phyloP scores from a whole-genome alignment of 2,329 filamentous ascomycete genomes.

The Cladophialophora carrionii region DNA sequence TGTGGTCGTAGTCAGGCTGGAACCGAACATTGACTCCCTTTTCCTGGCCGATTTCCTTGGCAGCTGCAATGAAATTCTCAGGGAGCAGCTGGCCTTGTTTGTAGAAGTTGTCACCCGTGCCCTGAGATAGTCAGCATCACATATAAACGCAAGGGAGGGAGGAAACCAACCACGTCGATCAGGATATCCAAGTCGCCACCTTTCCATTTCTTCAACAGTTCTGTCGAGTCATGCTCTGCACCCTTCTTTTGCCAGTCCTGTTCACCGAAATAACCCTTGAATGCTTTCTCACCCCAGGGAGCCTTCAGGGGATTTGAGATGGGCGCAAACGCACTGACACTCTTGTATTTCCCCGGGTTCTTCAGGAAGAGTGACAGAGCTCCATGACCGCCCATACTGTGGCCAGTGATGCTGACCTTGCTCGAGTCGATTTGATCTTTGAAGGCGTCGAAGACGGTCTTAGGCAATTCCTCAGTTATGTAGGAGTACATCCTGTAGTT shows the following conservation, averaged over 20 bases:
- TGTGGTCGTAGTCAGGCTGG: slow-evolving; percentile 92
- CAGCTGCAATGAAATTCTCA: slow-evolving; percentile 85
- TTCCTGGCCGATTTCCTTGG: slow-evolving; percentile 71
- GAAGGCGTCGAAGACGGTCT: slow-evolving; percentile 72
- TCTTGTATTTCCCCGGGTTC: slow-evolving; percentile 87
- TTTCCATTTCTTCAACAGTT: slow-evolving; percentile 78
- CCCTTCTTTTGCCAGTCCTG: slow-evolving; percentile 68
- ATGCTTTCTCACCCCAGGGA: slow-evolving; percentile 96
- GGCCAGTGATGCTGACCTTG: slow-evolving; percentile 82
- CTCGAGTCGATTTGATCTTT: slow-evolving; percentile 66
- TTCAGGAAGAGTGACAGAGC: slow-evolving; percentile 90
- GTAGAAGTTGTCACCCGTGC: slow-evolving; percentile 95
- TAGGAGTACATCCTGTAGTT: slow-evolving; percentile 97
- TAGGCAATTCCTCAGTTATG: slow-evolving; percentile 83
- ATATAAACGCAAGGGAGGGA: neutral
- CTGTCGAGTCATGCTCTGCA: slow-evolving; percentile 89
- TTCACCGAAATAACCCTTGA: slow-evolving; percentile 83
- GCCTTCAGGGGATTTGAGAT: slow-evolving; percentile 84
- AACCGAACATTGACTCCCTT: slow-evolving; percentile 76
- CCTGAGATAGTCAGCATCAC: slow-evolving; percentile 53
- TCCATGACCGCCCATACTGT: slow-evolving; percentile 97
- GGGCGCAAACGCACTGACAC: slow-evolving; percentile 86
- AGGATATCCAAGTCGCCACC: slow-evolving; percentile 71
- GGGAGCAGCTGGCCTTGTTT: slow-evolving; percentile 89
- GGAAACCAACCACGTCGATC: slow-evolving; percentile 75